These are phyloP conservation scores for Albatrellus ellisii DNA, from an alignment of 768 basidiomycete species.

Conservation along the genomic window DNA sequence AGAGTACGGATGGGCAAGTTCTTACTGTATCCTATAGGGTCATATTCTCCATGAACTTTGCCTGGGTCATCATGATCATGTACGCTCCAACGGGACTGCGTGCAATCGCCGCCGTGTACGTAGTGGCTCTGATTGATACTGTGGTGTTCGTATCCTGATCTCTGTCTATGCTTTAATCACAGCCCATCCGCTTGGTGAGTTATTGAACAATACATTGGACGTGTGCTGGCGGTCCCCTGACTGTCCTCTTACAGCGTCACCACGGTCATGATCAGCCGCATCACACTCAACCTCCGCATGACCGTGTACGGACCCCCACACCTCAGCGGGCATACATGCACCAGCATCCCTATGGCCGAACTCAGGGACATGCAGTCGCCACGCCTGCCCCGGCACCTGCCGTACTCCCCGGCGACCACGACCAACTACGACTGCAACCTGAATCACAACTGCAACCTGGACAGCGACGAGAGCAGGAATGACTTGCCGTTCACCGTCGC, in stretches of 20 bases:
- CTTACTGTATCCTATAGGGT: neutral
- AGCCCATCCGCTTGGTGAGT: slow-evolving; percentile 12
- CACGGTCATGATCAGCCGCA: slow-evolving; percentile 11
- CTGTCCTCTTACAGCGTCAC: slow-evolving; percentile 9
- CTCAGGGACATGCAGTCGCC: neutral
- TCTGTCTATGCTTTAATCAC: neutral
- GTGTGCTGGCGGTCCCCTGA: too few relatives aligned
- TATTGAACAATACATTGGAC: neutral
- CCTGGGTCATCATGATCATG: slow-evolving; percentile 13
- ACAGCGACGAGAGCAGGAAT: too few relatives aligned
- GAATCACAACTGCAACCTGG: too few relatives aligned
- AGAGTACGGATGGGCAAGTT: neutral
- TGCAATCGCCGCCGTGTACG: slow-evolving; percentile 11
- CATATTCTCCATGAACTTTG: slow-evolving; percentile 12
- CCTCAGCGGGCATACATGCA: slow-evolving; percentile 2
- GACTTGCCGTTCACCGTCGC: too few relatives aligned
- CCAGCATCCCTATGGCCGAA: slow-evolving; percentile 5
- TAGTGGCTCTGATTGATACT: neutral
- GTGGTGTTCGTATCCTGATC: too few relatives aligned
- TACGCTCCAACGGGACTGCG: slow-evolving; percentile 13
- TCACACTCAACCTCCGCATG: slow-evolving; percentile 12
- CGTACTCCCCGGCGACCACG: neutral
- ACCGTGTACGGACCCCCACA: slow-evolving; percentile 9
- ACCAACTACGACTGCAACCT: neutral
- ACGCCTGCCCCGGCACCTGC: neutral